Evolutionary conservation across 208 protist species (phyloP).

Genomic region (Trypanosoma scelopori): DNA sequence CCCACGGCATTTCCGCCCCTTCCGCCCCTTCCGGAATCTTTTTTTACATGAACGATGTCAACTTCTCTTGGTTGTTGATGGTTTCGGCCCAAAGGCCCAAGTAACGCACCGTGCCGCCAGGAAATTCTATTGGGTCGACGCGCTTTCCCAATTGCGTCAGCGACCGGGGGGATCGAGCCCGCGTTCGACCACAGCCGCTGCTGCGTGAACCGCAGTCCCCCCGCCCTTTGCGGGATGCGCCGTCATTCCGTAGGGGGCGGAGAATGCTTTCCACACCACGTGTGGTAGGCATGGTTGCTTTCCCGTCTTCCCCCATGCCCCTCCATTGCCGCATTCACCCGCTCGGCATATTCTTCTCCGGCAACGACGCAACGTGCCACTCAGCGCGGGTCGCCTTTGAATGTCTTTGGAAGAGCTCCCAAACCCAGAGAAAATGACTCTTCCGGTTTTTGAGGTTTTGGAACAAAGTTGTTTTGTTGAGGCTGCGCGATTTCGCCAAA

Average conservation of each 20-base stretch:
- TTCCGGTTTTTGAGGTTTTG: no score
- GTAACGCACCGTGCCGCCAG: conserved; percentile 13
- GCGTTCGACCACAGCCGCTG: neutral
- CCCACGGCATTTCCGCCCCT: no score
- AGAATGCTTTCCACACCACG: neutral
- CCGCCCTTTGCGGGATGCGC: conserved; percentile 8
- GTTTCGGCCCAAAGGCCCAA: neutral
- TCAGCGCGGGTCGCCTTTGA: no score
- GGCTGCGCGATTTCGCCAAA: no score
- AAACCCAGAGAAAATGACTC: no score
- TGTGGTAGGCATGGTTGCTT: no score
- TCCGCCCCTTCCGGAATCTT: no score
- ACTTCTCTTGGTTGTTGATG: conserved; percentile 2
- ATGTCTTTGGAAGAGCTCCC: no score
- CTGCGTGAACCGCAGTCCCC: no score
- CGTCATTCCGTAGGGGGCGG: neutral
- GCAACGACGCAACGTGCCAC: neutral
- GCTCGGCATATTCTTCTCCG: neutral
- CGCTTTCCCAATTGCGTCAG: conserved; percentile 8
- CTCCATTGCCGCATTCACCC: neutral
- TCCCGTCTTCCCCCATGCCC: neutral
- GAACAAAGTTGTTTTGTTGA: no score
- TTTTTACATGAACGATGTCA: conserved; percentile 9
- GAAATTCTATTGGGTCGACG: conserved; percentile 2
- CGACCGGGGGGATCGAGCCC: neutral